Evolutionary conservation across 257 asterid genomes (phyloP).

Genomic region (Przewalskia tangutica): DNA sequence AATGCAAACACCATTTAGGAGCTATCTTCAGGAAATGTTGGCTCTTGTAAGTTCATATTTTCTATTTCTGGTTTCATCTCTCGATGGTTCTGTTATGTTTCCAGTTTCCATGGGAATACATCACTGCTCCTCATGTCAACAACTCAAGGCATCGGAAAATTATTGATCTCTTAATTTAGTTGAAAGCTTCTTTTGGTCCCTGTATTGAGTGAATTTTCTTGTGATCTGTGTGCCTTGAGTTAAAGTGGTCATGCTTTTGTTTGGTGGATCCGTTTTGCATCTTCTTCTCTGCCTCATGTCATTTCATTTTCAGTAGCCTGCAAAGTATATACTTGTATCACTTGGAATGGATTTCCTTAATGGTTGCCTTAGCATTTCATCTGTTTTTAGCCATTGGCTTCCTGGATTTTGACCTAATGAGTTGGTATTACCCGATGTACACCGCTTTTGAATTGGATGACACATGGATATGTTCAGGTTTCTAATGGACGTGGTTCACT

Average conservation of each 20-base stretch:
- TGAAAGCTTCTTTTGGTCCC: background rate
- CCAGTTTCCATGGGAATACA: background rate
- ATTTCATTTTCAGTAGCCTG: background rate
- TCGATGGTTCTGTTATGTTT: background rate
- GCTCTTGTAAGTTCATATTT: slow-evolving; percentile 49
- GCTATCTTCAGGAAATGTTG: slow-evolving; percentile 78
- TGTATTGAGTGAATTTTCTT: background rate
- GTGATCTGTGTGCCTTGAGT: background rate
- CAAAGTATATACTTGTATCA: background rate
- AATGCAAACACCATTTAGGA: slow-evolving; percentile 79
- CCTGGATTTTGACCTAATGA: background rate
- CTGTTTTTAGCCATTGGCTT: background rate
- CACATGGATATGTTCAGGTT: background rate
- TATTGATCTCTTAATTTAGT: background rate
- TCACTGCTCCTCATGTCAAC: background rate
- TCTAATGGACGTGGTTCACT: background rate
- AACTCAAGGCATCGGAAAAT: background rate
- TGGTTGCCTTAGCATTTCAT: background rate
- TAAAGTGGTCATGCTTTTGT: background rate
- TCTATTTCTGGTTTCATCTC: background rate
- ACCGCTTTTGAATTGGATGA: background rate
- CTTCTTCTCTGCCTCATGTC: background rate
- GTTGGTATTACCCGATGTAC: background rate
- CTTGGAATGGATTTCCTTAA: background rate
- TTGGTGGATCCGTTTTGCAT: background rate